Conservation (phyloP, 116 monocot genomes). For the Cymodocea nodosa region DNA sequence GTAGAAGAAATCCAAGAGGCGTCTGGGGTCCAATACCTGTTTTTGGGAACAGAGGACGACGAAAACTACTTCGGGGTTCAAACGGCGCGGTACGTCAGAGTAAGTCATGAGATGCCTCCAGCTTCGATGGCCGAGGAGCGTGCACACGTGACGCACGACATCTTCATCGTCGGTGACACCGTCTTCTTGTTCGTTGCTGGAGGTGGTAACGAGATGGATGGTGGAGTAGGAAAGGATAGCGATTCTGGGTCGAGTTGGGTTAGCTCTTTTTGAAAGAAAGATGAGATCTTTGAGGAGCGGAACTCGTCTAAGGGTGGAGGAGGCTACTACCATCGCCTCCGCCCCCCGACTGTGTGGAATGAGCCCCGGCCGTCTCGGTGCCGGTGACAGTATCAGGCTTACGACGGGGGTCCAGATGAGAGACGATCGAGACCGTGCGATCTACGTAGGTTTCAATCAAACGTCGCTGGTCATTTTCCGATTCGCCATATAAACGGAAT, state of each 20-base stretch:
- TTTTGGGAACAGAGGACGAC: conserved; percentile 17
- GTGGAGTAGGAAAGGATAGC: not conserved
- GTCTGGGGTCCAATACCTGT: conserved; percentile 23
- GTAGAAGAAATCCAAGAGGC: conserved; percentile 72
- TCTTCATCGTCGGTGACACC: conserved; percentile 2
- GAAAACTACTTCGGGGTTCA: conserved; percentile 34
- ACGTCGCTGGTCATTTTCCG: too few species aligned
- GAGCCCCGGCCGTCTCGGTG: too few species aligned
- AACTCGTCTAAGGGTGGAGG: not conserved
- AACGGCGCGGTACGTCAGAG: conserved; percentile 30
- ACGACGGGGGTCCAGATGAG: too few species aligned
- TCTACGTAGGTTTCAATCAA: too few species aligned
- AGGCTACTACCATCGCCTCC: not conserved
- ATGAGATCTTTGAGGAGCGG: not conserved
- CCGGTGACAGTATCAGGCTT: too few species aligned
- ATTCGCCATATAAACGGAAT: too few species aligned
- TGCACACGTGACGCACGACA: conserved; percentile 10
- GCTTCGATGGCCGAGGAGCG: conserved; percentile 6
- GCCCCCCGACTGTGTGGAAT: too few species aligned
- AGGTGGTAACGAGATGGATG: not conserved
- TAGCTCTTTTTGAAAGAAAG: not conserved
- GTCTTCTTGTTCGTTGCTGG: too few species aligned
- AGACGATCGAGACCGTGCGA: too few species aligned
- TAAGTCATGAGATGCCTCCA: conserved; percentile 35
- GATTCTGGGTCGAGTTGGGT: not conserved